phyloP scores from a whole-genome alignment of 2,329 filamentous ascomycete genomes.

The Colletotrichum sp. region DNA sequence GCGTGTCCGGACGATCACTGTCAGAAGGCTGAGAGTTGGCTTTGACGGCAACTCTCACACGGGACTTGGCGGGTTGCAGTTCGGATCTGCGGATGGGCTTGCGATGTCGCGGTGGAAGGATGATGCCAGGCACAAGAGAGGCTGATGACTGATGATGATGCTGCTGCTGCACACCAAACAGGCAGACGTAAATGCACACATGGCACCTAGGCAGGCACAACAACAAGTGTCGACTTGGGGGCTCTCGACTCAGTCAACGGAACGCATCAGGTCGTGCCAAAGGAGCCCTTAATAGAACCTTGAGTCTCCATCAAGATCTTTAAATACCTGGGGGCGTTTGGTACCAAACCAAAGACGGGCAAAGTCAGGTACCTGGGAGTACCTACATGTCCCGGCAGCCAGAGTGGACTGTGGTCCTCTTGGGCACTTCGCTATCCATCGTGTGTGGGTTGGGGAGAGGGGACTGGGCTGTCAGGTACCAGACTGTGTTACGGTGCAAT shows the following conservation, averaged over 20 bases:
- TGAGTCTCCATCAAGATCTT: constrained; percentile 8
- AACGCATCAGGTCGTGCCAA: constrained; percentile 2
- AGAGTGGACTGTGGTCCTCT: background rate
- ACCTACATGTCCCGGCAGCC: background rate
- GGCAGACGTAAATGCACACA: background rate
- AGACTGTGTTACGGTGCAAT: background rate
- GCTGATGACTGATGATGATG: background rate
- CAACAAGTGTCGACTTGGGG: background rate
- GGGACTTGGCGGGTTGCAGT: background rate
- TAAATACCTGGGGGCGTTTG: constrained; percentile 7
- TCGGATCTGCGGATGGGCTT: background rate
- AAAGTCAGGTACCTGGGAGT: constrained; percentile 1
- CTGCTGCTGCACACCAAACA: background rate
- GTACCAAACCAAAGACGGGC: background rate
- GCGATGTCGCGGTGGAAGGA: background rate
- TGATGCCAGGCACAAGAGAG: background rate
- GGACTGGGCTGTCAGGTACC: background rate
- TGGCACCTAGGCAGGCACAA: background rate
- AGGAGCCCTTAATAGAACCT: constrained; percentile 10
- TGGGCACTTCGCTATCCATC: background rate
- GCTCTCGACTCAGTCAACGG: constrained; percentile 2
- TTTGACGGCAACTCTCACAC: background rate
- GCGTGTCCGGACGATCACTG: background rate
- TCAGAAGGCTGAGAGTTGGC: background rate
- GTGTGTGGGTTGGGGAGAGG: background rate